Evolutionary conservation across 306 rosid genomes (phyloP).

Genomic region (Parietaria judaica): DNA sequence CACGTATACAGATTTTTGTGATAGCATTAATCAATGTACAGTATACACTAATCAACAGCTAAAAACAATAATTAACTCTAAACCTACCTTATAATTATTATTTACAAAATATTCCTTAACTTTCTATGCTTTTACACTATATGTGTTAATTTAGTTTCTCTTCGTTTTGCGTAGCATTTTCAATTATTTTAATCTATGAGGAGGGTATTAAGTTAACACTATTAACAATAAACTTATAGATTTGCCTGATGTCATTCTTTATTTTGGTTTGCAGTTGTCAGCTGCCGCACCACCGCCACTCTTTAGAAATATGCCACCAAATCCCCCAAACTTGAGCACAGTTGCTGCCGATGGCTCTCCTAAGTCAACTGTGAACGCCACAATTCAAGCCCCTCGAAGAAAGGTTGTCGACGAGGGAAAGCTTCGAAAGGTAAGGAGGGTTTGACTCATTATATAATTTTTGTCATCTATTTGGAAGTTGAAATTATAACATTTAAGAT

Average conservation of each 20-base stretch:
- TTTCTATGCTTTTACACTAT: no score
- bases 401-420: constrained; percentile 97
- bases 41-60: no score
- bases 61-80: no score
- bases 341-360: constrained; percentile 61
- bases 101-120: no score
- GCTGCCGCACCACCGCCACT: constrained; percentile 81
- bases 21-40: no score
- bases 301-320: constrained; percentile 64
- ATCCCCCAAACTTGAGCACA: constrained; percentile 54
- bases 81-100: no score
- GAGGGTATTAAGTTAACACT: no score
- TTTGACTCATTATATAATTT: constrained; percentile 3
- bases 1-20: no score
- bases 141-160: no score
- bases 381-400: constrained; percentile 89
- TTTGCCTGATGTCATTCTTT: not conserved
- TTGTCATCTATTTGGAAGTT: constrained; percentile 15
- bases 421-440: constrained; percentile 63
- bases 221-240: no score
- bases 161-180: no score
- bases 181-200: no score
- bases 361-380: constrained; percentile 74
- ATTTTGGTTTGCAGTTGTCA: constrained; percentile 56
- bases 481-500: not conserved